Conservation (phyloP, 345 rosid genomes). For the Corymbia maculata region DNA sequence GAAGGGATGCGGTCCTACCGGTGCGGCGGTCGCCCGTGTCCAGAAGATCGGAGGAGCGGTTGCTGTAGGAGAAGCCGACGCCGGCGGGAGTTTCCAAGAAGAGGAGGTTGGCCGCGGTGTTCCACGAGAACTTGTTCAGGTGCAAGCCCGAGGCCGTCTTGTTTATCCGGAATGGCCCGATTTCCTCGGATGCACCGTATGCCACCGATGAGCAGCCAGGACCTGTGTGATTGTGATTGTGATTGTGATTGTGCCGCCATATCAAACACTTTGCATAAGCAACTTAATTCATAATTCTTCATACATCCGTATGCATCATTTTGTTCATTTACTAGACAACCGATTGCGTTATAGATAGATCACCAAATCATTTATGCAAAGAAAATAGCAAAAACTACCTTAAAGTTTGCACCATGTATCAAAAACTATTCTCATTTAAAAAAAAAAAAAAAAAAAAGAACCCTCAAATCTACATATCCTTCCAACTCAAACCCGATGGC, state of each 20-base stretch:
- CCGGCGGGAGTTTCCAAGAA: conserved; percentile 97
- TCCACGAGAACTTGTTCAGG: conserved; percentile 93
- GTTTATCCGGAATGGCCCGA: conserved; percentile 88
- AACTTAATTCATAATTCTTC: background rate
- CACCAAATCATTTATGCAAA: background rate
- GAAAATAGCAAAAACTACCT: background rate
- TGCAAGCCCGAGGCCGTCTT: conserved; percentile 70
- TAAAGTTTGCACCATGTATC: too few species aligned
- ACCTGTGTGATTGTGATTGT: conserved; percentile 32
- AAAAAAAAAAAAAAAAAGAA: too few species aligned
- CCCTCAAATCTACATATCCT: too few species aligned
- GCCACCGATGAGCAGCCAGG: conserved; percentile 99
- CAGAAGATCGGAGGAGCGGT: conserved; percentile 67
- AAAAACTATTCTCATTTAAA: too few species aligned
- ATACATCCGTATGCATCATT: background rate
- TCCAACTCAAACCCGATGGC: too few species aligned
- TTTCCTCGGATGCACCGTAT: conserved; percentile 98
- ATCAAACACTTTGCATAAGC: background rate
- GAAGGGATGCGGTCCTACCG: conserved; percentile 23
- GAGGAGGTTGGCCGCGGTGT: conserved; percentile 71
- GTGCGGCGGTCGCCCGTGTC: conserved; percentile 83
- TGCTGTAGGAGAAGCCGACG: conserved; percentile 94
- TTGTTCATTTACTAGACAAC: background rate
- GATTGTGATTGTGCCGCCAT: background rate
- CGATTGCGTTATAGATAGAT: background rate